Percentiles rank a stretch among this genome's conserved stretches.
These are phyloP conservation scores for Pseudocercospora vitis DNA, from an alignment of 2,329 filamentous ascomycete species.

Conservation along the genomic window DNA sequence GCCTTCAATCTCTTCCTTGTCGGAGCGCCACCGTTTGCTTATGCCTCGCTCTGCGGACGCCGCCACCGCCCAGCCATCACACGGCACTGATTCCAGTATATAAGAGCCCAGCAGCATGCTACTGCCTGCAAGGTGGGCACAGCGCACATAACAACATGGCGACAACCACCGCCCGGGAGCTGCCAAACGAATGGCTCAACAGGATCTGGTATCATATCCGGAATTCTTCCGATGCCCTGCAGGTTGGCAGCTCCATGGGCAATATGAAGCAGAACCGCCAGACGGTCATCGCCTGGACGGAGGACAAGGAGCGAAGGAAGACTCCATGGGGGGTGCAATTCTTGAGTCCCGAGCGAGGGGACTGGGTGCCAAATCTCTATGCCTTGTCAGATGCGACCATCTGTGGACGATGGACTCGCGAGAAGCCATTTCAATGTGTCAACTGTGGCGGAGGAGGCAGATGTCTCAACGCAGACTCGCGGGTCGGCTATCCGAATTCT, in stretches of 20 bases:
- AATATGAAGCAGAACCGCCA: slow-evolving; percentile 1
- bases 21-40: slow-evolving; percentile 1
- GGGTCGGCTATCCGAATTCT: background rate
- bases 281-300: slow-evolving; percentile 1
- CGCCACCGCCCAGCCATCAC: slow-evolving; percentile 5
- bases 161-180: background rate
- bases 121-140: background rate
- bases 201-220: background rate
- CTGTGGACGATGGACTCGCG: slow-evolving; percentile 16
- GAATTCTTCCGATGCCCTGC: background rate
- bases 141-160: background rate
- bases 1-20: background rate
- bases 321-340: slow-evolving; percentile 14
- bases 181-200: background rate
- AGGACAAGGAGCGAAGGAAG: slow-evolving; percentile 7
- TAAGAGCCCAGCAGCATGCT: no score
- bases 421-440: background rate
- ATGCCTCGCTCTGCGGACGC: background rate
- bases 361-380: slow-evolving; percentile 1
- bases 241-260: background rate
- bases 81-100: no score
- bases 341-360: background rate
- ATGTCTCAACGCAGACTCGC: background rate
- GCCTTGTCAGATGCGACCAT: background rate
- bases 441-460: background rate